Percentiles rank a stretch among this genome's conserved stretches.
Evolutionary conservation across 495 filamentous ascomycete species (phyloP).

Genomic region (Lasiosphaeris hirsuta): DNA sequence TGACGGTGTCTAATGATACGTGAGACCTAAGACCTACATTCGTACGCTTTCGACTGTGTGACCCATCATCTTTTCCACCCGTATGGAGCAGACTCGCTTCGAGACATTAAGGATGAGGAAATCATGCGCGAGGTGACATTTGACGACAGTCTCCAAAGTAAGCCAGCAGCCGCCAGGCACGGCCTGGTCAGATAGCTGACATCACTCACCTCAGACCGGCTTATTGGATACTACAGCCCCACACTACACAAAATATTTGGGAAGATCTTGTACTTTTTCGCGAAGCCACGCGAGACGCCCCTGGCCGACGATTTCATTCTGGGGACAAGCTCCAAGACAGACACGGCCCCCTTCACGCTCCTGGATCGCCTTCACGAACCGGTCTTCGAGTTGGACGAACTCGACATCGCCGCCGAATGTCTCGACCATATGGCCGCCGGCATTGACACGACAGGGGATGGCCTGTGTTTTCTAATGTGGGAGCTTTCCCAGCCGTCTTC

Average conservation of each 20-base stretch:
- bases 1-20: not conserved
- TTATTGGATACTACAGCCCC: conserved; percentile 40
- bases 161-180: conserved; percentile 13
- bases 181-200: not conserved
- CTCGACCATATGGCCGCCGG: conserved; percentile 58
- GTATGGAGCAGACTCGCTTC: conserved; percentile 55
- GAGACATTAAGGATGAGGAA: conserved; percentile 46
- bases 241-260: conserved; percentile 35
- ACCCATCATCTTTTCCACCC: conserved; percentile 65
- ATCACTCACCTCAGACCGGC: conserved; percentile 33
- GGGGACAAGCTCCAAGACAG: conserved; percentile 31
- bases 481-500: conserved; percentile 57
- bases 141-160: conserved; percentile 61
- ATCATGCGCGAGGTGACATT: conserved; percentile 65
- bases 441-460: conserved; percentile 66
- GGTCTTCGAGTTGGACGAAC: conserved; percentile 23
- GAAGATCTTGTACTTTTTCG: conserved; percentile 38
- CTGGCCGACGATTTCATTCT: conserved; percentile 44
- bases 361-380: conserved; percentile 39
- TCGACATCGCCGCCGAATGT: conserved; percentile 47
- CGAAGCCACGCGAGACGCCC: conserved; percentile 44
- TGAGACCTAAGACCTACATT: conserved; percentile 42
- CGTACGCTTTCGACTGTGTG: conserved; percentile 64
- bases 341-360: conserved; percentile 42
- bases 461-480: conserved; percentile 64